These are phyloP conservation scores for Candida jianshihensis DNA, from an alignment of 805 yeast species.

Conservation along the genomic window DNA sequence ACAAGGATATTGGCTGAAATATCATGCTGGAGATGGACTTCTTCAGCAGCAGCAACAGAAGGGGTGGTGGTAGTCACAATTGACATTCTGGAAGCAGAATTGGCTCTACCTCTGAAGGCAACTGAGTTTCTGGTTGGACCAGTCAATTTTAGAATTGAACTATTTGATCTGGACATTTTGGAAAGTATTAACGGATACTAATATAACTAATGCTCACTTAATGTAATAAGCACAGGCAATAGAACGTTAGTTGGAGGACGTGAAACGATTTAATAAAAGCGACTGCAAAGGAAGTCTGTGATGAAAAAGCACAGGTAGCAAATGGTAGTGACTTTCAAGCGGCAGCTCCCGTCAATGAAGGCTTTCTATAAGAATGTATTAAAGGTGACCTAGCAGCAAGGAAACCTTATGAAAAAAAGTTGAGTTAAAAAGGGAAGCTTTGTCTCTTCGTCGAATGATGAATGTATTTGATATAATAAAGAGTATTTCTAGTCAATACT, in stretches of 20 bases:
- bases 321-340: constrained; percentile 27
- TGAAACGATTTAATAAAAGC: not conserved
- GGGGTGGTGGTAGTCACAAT: constrained; percentile 9
- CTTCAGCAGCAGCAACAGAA: not conserved
- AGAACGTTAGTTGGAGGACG: too few species aligned
- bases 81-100: constrained; percentile 12
- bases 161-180: constrained; percentile 15
- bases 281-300: constrained; percentile 5
- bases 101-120: constrained; percentile 4
- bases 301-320: constrained; percentile 6
- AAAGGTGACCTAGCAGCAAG: too few species aligned
- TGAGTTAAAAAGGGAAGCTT: too few species aligned
- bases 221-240: too few species aligned
- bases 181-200: too few species aligned
- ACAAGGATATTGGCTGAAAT: not conserved
- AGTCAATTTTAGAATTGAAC: constrained; percentile 18
- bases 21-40: not conserved
- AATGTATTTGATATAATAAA: not conserved
- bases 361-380: too few species aligned
- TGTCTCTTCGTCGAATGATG: constrained; percentile 3
- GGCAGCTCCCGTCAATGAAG: constrained; percentile 40
- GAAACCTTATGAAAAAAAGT: too few species aligned
- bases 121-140: constrained; percentile 18
- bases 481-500: too few species aligned
- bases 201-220: not conserved